Conservation (phyloP, 345 rosid species). For the Populus ilicifolia region DNA sequence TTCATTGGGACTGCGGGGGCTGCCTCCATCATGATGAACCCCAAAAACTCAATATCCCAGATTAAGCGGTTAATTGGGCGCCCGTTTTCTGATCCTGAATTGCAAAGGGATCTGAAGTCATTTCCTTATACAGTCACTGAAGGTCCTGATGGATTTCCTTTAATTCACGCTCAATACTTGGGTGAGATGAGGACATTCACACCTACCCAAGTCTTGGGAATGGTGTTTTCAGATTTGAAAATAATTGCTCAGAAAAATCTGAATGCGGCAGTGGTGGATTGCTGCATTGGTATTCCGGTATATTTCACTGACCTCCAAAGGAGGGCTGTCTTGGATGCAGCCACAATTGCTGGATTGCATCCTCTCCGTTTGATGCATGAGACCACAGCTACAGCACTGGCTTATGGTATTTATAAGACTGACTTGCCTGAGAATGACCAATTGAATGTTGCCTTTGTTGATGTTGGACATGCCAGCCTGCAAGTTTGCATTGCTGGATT, state of each 20-base stretch:
- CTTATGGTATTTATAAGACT: conserved; percentile 94
- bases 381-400: conserved; percentile 92
- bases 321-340: conserved; percentile 92
- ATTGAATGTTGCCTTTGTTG: conserved; percentile 85
- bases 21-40: conserved; percentile 92
- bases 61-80: conserved; percentile 81
- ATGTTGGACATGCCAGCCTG: conserved; percentile 87
- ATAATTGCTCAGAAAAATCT: conserved; percentile 80
- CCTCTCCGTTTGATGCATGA: conserved; percentile 86
- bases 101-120: conserved; percentile 78
- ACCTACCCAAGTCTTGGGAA: conserved; percentile 90
- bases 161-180: conserved; percentile 76
- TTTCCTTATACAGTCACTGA: conserved; percentile 66
- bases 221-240: conserved; percentile 80
- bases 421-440: conserved; percentile 85
- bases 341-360: conserved; percentile 85
- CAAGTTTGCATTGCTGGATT: conserved; percentile 97
- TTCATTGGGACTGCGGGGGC: conserved; percentile 98
- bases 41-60: conserved; percentile 86
- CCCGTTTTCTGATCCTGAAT: conserved; percentile 78
- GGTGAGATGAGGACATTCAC: conserved; percentile 80
- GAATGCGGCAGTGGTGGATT: conserved; percentile 83
- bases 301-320: conserved; percentile 90
- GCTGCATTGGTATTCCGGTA: conserved; percentile 92
- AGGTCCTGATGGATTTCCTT: conserved; percentile 85